Percentiles rank a stretch among this genome's conserved stretches.
phyloP scores from a whole-genome alignment of 306 rosid species.

The Cucumis melo region DNA sequence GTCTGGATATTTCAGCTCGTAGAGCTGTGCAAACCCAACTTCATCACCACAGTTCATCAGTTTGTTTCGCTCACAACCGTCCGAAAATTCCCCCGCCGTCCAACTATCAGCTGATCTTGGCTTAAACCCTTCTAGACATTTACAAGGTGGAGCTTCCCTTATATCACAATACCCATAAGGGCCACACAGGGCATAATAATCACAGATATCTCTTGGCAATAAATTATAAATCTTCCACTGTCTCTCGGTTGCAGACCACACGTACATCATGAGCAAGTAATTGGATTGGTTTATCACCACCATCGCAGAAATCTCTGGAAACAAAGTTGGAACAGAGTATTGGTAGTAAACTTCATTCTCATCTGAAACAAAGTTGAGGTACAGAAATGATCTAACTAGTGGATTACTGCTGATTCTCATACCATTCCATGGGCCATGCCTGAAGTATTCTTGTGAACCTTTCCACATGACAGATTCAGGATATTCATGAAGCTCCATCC shows the following conservation, averaged over 20 bases:
- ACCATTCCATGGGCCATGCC: conserved; percentile 45
- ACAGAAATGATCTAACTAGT: background rate
- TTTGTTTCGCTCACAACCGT: conserved; percentile 25
- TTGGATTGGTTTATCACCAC: conserved; percentile 20
- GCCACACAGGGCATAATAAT: conserved; percentile 25
- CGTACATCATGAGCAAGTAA: background rate
- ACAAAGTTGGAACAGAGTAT: background rate
- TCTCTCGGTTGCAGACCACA: conserved; percentile 7
- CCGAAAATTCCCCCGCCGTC: conserved; percentile 9
- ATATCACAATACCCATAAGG: conserved; percentile 17
- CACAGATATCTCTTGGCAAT: conserved; percentile 27
- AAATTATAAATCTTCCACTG: conserved; percentile 11
- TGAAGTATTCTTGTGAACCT: conserved; percentile 5
- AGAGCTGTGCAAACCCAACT: conserved; percentile 22
- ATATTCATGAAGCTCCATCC: background rate
- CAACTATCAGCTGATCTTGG: conserved; percentile 19
- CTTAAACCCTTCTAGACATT: conserved; percentile 30
- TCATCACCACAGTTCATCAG: conserved; percentile 15
- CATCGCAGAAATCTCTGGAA: conserved; percentile 2
- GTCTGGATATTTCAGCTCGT: conserved; percentile 35
- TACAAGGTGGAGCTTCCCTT: conserved; percentile 14
- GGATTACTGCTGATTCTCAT: conserved; percentile 11
- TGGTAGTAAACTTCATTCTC: conserved; percentile 19
- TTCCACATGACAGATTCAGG: conserved; percentile 22
- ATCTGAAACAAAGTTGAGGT: background rate